Base-by-base conservation (phyloP, 2,329 filamentous ascomycete genomes). In the Neoascochyta sp. region DNA sequence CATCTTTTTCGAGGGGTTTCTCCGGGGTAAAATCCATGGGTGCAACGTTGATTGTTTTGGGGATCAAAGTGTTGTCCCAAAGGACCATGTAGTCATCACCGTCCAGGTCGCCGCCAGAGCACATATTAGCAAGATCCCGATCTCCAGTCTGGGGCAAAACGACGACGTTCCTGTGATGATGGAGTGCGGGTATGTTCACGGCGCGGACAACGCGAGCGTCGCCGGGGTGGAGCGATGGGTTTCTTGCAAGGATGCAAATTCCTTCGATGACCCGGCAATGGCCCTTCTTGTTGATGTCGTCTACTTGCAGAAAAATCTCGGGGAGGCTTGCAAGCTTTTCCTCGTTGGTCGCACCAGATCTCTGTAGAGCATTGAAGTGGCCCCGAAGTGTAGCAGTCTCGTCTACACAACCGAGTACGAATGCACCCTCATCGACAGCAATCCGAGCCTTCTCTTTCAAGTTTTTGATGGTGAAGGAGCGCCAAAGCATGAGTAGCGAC, bases 21-120 rank as follows among this genome's bases (percentile, higher is more conserved):
- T 77, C 69, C 0, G 78, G 68, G 0, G 71, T 69, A 52, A 88
- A 92, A 41, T 83, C 73, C 86, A 96, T 95, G 0, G 92, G 81
- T 1, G 74, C 66, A 18, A 76, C 69, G 45, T 92, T 86, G 77
- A 84, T 86, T 28, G 75, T 65, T 1, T 62, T 44, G 5, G 58
- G 57, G 15, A 93, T 69, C 5, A 98, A 67, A 9, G 76, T 74
- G 13, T 71, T 59, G 45, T 98, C 89, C 90, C 92, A 98, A 24
- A 95, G 83, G 4, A 96, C 80, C 32, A 96, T 81, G 57, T 88
- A 98, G 55, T 98, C 92, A 50, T 98, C 92, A 0, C 92, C 92
- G 54, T 98, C 92, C 0, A 98, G 73, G 54, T 98, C 92, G 0
- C 92, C 92, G 2, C 92, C 92, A 4, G 92, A 95, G 43, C 92